These are phyloP conservation scores for Coprinellus aureogranulatus DNA, from an alignment of 768 basidiomycete genomes.

Conservation along the genomic window DNA sequence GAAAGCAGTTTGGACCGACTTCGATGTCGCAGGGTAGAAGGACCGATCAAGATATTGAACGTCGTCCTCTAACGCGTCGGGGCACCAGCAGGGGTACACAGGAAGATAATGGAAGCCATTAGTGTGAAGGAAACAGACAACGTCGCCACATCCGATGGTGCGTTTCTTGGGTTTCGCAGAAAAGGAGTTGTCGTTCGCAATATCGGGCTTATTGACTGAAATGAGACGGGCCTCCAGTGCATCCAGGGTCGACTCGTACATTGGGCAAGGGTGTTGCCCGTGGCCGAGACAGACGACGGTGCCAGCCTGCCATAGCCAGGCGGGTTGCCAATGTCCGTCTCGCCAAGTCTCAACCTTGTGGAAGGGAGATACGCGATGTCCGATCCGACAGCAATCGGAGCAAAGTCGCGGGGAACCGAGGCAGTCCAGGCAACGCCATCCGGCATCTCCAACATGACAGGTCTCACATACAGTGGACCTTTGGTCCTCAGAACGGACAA, in stretches of 20 bases:
- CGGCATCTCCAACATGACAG: too few relatives aligned
- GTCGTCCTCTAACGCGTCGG: background rate
- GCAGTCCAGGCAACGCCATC: too few relatives aligned
- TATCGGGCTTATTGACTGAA: background rate
- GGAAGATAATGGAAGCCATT: background rate
- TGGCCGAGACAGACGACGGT: background rate
- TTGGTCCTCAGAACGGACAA: too few relatives aligned
- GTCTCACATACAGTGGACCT: too few relatives aligned
- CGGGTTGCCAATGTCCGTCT: background rate
- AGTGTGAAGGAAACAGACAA: background rate
- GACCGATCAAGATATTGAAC: background rate
- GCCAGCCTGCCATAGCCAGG: background rate
- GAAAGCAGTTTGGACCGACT: slow-evolving; percentile 13
- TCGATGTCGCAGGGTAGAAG: background rate
- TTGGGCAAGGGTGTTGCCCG: background rate
- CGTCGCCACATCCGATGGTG: background rate
- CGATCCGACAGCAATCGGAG: too few relatives aligned
- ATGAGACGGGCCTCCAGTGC: background rate
- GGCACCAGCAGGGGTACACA: background rate
- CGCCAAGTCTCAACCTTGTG: too few relatives aligned
- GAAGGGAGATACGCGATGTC: too few relatives aligned
- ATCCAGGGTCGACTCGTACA: background rate
- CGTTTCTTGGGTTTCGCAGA: background rate
- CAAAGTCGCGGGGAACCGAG: too few relatives aligned
- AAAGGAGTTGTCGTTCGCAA: background rate